phyloP scores from a whole-genome alignment of 1,139 yeast genomes.

The Diutina neorugosa region DNA sequence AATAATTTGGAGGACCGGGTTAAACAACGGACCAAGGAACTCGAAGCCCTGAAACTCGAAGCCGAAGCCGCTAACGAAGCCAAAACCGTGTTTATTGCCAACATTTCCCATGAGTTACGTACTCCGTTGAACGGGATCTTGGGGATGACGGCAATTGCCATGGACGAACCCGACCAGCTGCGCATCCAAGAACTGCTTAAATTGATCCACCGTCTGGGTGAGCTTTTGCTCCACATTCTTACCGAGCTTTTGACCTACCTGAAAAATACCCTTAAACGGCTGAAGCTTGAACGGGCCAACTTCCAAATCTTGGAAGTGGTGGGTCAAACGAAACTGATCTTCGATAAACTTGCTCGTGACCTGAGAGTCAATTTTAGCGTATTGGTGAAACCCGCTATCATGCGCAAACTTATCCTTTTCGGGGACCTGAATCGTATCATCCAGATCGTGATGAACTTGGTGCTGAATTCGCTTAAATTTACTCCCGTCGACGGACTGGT shows the following conservation, averaged over 20 bases:
- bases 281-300: constrained; percentile 72
- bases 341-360: constrained; percentile 71
- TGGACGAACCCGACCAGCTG: constrained; percentile 63
- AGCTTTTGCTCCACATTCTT: constrained; percentile 69
- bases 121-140: constrained; percentile 93
- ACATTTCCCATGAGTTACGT: constrained; percentile 87
- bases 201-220: constrained; percentile 80
- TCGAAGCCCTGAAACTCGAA: constrained; percentile 77
- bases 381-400: constrained; percentile 43
- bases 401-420: constrained; percentile 50
- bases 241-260: constrained; percentile 85
- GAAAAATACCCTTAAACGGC: constrained; percentile 75
- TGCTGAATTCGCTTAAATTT: constrained; percentile 78
- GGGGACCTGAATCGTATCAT: constrained; percentile 84
- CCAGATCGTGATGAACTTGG: constrained; percentile 79
- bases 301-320: constrained; percentile 69
- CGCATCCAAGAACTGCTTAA: constrained; percentile 50
- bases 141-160: constrained; percentile 91
- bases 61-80: constrained; percentile 95
- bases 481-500: constrained; percentile 83
- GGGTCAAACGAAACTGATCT: constrained; percentile 76
- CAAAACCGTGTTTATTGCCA: constrained; percentile 88
- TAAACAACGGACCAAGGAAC: constrained; percentile 73
- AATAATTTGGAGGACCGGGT: constrained; percentile 81
- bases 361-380: constrained; percentile 58